Base-by-base conservation (phyloP, 257 asterid species). In the Misopates orontium region DNA sequence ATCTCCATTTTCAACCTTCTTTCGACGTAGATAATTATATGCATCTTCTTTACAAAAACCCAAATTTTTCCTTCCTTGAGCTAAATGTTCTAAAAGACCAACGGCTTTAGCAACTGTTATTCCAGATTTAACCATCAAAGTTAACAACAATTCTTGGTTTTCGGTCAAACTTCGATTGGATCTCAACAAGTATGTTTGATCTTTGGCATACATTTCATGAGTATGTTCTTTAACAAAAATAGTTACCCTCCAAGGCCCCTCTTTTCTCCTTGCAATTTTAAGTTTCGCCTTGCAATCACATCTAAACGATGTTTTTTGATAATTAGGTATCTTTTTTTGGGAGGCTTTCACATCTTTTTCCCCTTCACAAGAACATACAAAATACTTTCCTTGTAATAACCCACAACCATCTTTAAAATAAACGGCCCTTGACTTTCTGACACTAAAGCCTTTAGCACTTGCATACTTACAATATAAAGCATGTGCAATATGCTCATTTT, bases 391-490 rank as follows among this genome's bases (percentile, higher is more conserved):
- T n/a, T n/a, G n/a, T n/a, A n/a, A n/a, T n/a, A n/a, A n/a, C n/a
- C n/a, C n/a, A n/a, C n/a, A n/a, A n/a, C n/a, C n/a, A n/a, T n/a
- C n/a, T n/a, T n/a, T 23, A 10, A 54, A 21, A 4, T 23, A 21
- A 15, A 9, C 16, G 18, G 5, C 16, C 36, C 23, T 54, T 8
- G 36, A 32, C n/a, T 25, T 54, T 54, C 60, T 54, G 5, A 54
- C 60, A 15, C 8, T 13, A 54, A 54, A 54, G 12, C 60, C 60
- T 14, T 20, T 54, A 16, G 12, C 21, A 22, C 60, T n/a, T 5
- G 60, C 60, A 54, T 54, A 54, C 23, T 12, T 54, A 8, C 16
- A 20, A 54, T 54, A 54, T 22, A 54, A 54, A 20, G 36, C 60
- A 23, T 51, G 19, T 12, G 57, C 57, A 51, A 19, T 22, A 51